Conservation (phyloP, 768 basidiomycete genomes). For the Chlorophyllum brunneum region DNA sequence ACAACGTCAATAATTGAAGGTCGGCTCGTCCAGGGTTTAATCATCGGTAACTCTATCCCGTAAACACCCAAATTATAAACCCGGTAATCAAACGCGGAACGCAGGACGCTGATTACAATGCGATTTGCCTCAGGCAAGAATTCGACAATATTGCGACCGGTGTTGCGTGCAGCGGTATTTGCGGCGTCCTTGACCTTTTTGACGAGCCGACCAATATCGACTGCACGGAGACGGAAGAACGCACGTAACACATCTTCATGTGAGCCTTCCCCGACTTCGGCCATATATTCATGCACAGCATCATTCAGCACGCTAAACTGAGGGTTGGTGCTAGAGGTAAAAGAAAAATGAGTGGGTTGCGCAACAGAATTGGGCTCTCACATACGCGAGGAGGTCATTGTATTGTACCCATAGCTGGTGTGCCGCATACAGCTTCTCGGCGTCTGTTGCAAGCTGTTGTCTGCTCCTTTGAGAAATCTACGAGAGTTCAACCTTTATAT, state of each 20-base stretch:
- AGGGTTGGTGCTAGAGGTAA: slow-evolving; percentile 43
- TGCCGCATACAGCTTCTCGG: slow-evolving; percentile 81
- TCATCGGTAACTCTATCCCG: slow-evolving; percentile 67
- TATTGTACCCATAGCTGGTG: slow-evolving; percentile 79
- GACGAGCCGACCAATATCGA: slow-evolving; percentile 64
- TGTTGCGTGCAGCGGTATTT: slow-evolving; percentile 37
- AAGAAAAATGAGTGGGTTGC: not conserved
- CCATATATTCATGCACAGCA: slow-evolving; percentile 67
- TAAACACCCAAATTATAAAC: slow-evolving; percentile 71
- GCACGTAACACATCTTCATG: slow-evolving; percentile 77
- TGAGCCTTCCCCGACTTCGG: slow-evolving; percentile 45
- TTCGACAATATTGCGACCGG: slow-evolving; percentile 37
- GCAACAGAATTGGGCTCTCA: slow-evolving; percentile 5
- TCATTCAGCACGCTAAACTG: slow-evolving; percentile 64
- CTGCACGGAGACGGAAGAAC: slow-evolving; percentile 75
- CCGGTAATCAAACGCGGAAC: slow-evolving; percentile 73
- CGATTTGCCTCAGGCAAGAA: slow-evolving; percentile 66
- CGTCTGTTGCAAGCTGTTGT: slow-evolving; percentile 72
- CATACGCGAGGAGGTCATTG: slow-evolving; percentile 64
- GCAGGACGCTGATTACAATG: slow-evolving; percentile 61
- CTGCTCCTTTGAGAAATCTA: slow-evolving; percentile 82
- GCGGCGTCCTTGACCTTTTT: slow-evolving; percentile 54
- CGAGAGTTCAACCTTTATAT: not conserved
- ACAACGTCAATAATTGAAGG: slow-evolving; percentile 64
- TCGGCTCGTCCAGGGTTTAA: slow-evolving; percentile 82